These are phyloP conservation scores for Effrenium voratum DNA, from an alignment of 73 alveolate genomes.

Conservation along the genomic window DNA sequence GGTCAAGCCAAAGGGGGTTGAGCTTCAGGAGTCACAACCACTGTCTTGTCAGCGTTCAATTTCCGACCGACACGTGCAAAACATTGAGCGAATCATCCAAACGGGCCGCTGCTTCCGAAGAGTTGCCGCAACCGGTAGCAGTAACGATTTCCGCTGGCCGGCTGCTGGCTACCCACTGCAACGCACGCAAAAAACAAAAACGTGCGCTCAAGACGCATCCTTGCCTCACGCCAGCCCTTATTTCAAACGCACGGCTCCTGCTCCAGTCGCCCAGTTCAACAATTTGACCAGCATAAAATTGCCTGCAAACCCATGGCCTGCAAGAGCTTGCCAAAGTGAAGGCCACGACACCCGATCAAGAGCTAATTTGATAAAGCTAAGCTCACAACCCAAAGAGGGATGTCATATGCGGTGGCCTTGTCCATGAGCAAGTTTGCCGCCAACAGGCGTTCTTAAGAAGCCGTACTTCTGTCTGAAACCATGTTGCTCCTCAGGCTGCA, in stretches of 20 bases:
- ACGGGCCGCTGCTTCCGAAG: too few species aligned
- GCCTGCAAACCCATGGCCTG: neutral
- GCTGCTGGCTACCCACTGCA: too few species aligned
- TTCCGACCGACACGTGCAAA: too few species aligned
- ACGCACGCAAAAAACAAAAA: neutral
- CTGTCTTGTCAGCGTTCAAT: too few species aligned
- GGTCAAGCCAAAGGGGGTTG: too few species aligned
- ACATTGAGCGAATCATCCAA: too few species aligned
- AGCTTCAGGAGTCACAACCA: too few species aligned
- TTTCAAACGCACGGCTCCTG: neutral
- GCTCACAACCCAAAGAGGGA: neutral
- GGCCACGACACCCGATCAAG: neutral
- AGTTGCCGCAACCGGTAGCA: too few species aligned
- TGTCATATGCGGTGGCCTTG: neutral
- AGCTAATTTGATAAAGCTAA: neutral
- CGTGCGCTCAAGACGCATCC: conserved; percentile 34
- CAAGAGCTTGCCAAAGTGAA: neutral
- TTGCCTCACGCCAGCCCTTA: conserved; percentile 1
- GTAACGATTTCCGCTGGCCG: too few species aligned
- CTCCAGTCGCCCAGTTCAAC: neutral
- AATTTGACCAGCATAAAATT: neutral
- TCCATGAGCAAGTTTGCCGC: neutral
- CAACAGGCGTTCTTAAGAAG: neutral
- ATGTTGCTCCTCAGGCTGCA: neutral
- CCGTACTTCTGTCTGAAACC: neutral